Evolutionary conservation across 352 stramenopile genomes (phyloP), one percentile per base, ranked within the genome.

Genomic region (Phytophthora crassamura): DNA sequence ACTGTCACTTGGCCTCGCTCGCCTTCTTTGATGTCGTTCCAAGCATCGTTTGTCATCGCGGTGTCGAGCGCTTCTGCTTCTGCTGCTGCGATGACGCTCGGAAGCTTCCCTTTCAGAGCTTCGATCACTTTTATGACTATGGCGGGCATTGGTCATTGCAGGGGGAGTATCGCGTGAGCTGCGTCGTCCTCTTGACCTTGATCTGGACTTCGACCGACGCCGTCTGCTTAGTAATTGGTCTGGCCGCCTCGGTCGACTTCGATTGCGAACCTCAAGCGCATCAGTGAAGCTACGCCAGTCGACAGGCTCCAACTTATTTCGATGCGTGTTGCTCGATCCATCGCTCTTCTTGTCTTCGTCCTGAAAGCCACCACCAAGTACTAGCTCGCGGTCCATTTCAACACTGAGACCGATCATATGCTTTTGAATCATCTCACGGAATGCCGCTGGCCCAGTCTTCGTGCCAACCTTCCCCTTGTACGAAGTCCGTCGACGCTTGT

Each of bases 391-490:
- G 35, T 74, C 77, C 0, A 54, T 73, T 35, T 78, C 74, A 36
- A 84, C 38, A 56, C 76, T 83, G 22, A 91, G 70, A 0, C 64
- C 70, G 25, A 82, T 43, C 82, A 93, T 93, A 47, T 88, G 79
- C 40, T 82, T 88, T 5, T 74, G 65, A 9, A 93, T 80, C 57
- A 93, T 64, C 49, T 91, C 82, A 18, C 82, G 78, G n/a, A 87
- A 71, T 34, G 76, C 66, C 9, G 67, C 64, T 7, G 70, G 69
- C 3, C 69, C 70, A 34, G 73, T 83, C 46, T 84, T 74, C 18
- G 70, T 67, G 7, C 77, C 65, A 8, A 78, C 48, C 35, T 88
- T 88, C 5, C 67, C 64, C 8, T 74, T 74, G 58, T 90, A 92
- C 22, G 81, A 82, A 30, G 71, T 68, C 39, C 80, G 78, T 9